Conservation (phyloP, 2,329 filamentous ascomycete species). For the Grosmannia clavigera region DNA sequence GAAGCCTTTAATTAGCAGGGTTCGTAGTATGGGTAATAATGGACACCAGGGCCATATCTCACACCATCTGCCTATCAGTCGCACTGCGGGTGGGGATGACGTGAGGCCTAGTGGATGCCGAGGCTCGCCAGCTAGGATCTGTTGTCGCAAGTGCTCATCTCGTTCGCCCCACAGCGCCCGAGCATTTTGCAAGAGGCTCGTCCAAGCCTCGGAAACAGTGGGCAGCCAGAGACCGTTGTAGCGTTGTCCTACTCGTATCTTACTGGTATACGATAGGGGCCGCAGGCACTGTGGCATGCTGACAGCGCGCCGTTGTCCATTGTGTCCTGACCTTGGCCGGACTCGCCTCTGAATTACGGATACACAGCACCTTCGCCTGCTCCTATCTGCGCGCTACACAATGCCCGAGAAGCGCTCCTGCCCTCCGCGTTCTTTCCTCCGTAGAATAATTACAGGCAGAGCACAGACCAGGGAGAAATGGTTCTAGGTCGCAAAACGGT, state of each 20-base stretch:
- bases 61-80: neutral
- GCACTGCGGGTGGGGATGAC: neutral
- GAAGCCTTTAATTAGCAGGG: slow-evolving; percentile 1
- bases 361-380: neutral
- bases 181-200: neutral
- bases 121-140: neutral
- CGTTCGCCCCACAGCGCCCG: neutral
- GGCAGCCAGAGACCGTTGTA: neutral
- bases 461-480: neutral
- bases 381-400: neutral
- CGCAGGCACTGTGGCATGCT: too few species aligned
- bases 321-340: too few species aligned
- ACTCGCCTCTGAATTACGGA: too few species aligned
- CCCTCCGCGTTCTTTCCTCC: neutral
- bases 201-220: neutral
- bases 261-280: too few species aligned
- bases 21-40: neutral
- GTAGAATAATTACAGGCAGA: neutral
- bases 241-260: too few species aligned
- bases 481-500: neutral
- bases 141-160: neutral
- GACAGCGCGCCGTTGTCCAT: too few species aligned
- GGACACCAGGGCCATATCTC: neutral
- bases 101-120: neutral
- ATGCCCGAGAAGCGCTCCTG: neutral